A percentile compares a stretch with the other conserved stretches of the same genome.
These are phyloP conservation scores for Coniochaeta ligniaria DNA, from an alignment of 2,329 filamentous ascomycete species.

Conservation along the genomic window DNA sequence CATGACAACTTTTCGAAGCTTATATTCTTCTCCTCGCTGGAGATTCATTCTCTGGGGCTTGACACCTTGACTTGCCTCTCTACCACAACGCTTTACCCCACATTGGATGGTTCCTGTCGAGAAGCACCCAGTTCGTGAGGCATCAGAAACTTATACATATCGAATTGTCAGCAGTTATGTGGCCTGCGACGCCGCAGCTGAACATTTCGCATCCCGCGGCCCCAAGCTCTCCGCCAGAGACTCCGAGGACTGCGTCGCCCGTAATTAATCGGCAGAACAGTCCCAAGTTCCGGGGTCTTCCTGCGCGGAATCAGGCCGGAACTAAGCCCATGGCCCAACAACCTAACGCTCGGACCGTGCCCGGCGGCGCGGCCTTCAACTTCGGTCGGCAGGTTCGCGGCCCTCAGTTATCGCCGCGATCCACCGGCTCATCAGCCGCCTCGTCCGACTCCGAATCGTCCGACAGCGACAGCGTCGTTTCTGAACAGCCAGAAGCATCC, in stretches of 20 bases:
- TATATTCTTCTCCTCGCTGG: constrained; percentile 34
- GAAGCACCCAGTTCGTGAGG: not conserved
- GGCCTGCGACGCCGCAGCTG: constrained; percentile 27
- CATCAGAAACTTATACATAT: not conserved
- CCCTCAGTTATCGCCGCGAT: constrained; percentile 30
- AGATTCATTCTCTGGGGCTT: constrained; percentile 36
- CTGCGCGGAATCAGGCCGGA: constrained; percentile 7
- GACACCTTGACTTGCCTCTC: constrained; percentile 27
- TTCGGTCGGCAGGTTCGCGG: constrained; percentile 22
- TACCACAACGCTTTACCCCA: constrained; percentile 5
- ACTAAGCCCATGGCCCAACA: constrained; percentile 16
- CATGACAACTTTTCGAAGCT: constrained; percentile 36
- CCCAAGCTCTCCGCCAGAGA: constrained; percentile 35
- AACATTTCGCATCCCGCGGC: constrained; percentile 24
- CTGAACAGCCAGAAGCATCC: constrained; percentile 10
- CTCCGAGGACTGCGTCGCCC: constrained; percentile 27
- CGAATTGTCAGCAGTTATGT: constrained; percentile 20
- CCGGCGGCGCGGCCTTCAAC: constrained; percentile 22
- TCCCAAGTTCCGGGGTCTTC: constrained; percentile 5
- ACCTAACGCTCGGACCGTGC: constrained; percentile 19
- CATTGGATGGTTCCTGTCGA: not conserved
- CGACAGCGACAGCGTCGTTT: constrained; percentile 12
- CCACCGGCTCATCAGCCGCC: constrained; percentile 24
- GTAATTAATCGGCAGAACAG: constrained; percentile 19
- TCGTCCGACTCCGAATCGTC: constrained; percentile 17